Evolutionary conservation across 768 basidiomycete species (phyloP), one percentile per base, ranked within the genome.

Genomic region (Hebeloma cylindrosporum): DNA sequence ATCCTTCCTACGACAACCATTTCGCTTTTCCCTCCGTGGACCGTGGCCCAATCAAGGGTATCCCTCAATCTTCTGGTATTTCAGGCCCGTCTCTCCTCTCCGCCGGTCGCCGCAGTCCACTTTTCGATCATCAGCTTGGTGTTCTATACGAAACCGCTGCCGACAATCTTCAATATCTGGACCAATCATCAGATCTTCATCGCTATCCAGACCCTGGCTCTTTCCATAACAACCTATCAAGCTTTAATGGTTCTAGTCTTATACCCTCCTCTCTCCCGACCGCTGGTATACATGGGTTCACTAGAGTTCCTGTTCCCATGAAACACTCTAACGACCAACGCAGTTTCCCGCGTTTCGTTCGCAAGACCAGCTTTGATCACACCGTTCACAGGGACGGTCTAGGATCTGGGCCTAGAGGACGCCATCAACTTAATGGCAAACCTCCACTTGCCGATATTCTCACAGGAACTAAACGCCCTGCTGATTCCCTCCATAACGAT

Each of bases 351-450:
- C 79, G 85, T 48, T 86, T 88, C 64, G 89, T 92, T 47, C 80
- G 93, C 50, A 96, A 96, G 73, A 91, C 93, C 34, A 93, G 90
- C 65, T 95, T 93, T 63, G 93, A 96, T 64, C 93, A 93, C 66
- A 93, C 93, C 3, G 84, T 94, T 29, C 76, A 78, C 27, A 79
- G 78, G 52, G 82, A 85, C 49, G 79, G 75, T 27, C 75, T 83
- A 43, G 69, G 81, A 47, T 59, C 70, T 22, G 79, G 77, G 30
- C 65, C 80, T 37, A 76, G 75, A 54, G 84, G 85, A 45, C 74
- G 88, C 37, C 88, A 91, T 67, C 86, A 89, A 62, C 82, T 88
- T 51, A 86, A 90, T 60, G 85, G 86, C 26, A 84, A 83, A 60
- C 82, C 88, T 28, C 63, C 82, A 51, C 72, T 78, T 31, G 77